phyloP scores from a whole-genome alignment of 2,329 filamentous ascomycete genomes.

The Aspergillus quadricinctus region DNA sequence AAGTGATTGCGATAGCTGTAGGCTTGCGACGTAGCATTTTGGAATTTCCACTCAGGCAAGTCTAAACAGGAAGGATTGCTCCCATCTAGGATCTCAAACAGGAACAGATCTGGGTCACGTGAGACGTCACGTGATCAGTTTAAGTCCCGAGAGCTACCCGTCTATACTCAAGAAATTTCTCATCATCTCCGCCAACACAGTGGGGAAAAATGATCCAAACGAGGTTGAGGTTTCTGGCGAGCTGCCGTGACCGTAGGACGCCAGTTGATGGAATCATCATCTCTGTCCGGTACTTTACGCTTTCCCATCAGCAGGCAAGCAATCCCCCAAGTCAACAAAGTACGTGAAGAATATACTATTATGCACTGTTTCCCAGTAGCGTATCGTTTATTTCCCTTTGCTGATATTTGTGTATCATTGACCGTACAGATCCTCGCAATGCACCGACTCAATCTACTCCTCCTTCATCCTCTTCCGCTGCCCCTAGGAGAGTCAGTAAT shows the following conservation, averaged over 20 bases:
- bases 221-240: constrained; percentile 9
- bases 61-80: not conserved
- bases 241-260: constrained; percentile 8
- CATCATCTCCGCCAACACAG: not conserved
- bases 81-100: no score
- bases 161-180: not conserved
- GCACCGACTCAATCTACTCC: not conserved
- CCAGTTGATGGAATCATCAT: constrained; percentile 10
- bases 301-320: constrained; percentile 11
- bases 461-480: constrained; percentile 1
- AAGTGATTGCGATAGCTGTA: constrained; percentile 47
- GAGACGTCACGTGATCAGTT: not conserved
- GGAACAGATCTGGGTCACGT: not conserved
- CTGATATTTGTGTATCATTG: not conserved
- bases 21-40: constrained; percentile 50
- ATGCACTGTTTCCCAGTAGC: not conserved
- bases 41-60: not conserved
- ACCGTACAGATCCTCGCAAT: not conserved
- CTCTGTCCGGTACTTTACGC: constrained; percentile 26
- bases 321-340: constrained; percentile 16
- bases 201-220: constrained; percentile 25
- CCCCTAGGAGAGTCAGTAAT: constrained; percentile 9
- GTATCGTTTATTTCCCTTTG: not conserved
- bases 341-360: constrained; percentile 15
- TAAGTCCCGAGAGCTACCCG: not conserved